Percentiles rank a stretch among this genome's conserved stretches.
Conservation (phyloP, 2,329 filamentous ascomycete species). For the Fusarium sp. region DNA sequence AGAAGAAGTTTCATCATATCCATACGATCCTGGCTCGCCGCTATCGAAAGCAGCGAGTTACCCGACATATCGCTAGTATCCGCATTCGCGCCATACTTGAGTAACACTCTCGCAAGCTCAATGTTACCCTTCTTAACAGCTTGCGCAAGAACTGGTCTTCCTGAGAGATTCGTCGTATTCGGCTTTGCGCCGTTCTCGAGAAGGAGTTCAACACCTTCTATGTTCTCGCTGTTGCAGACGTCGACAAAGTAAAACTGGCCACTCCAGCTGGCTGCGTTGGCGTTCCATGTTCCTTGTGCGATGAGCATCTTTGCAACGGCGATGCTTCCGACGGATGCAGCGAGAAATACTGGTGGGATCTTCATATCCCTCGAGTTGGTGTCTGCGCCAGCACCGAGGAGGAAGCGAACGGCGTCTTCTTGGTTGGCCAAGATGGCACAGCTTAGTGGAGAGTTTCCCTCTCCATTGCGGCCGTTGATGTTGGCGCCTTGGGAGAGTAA, state of each 20-base stretch:
- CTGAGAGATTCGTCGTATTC: constrained; percentile 42
- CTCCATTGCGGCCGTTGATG: constrained; percentile 52
- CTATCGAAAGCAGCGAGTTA: constrained; percentile 48
- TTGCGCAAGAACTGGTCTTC: constrained; percentile 46
- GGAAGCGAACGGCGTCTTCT: constrained; percentile 48
- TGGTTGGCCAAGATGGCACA: constrained; percentile 51
- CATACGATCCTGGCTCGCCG: constrained; percentile 42
- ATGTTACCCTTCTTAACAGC: constrained; percentile 46
- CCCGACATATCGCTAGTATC: constrained; percentile 48
- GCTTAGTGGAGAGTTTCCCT: constrained; percentile 51
- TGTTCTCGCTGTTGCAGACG: constrained; percentile 43
- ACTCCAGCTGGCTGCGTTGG: constrained; percentile 47
- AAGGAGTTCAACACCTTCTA: constrained; percentile 47
- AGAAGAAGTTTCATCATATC: constrained; percentile 53
- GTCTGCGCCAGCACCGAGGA: constrained; percentile 51
- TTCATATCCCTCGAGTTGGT: constrained; percentile 39
- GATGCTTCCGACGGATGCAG: constrained; percentile 47
- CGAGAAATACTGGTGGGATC: constrained; percentile 51
- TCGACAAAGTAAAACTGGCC: constrained; percentile 50
- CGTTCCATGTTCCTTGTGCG: constrained; percentile 45
- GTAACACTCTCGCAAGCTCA: constrained; percentile 47
- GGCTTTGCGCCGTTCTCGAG: constrained; percentile 49
- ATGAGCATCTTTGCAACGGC: constrained; percentile 47
- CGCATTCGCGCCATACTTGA: constrained; percentile 53
- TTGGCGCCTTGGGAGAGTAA: constrained; percentile 52